Percentiles rank a stretch among this genome's conserved stretches.
These are phyloP conservation scores for Vicia sativa DNA, from an alignment of 306 rosid species.

Conservation along the genomic window DNA sequence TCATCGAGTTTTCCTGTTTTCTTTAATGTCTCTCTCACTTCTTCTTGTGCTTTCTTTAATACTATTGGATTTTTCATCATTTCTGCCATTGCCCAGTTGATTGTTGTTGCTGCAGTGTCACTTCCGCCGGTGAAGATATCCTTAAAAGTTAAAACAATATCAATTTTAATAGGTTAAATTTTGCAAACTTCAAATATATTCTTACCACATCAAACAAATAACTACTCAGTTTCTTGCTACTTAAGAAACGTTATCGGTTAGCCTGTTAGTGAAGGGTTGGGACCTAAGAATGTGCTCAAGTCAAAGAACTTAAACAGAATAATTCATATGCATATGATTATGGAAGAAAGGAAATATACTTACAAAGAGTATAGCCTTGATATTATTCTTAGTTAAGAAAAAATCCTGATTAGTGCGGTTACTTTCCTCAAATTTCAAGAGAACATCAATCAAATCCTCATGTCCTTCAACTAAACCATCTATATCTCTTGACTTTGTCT, in stretches of 20 bases:
- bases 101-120: conserved; percentile 26
- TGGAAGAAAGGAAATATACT: neutral
- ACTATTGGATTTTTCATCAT: conserved; percentile 34
- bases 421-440: conserved; percentile 32
- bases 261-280: too few species aligned
- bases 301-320: neutral
- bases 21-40: conserved; percentile 10
- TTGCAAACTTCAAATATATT: neutral
- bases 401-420: neutral
- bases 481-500: neutral
- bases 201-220: neutral
- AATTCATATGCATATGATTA: neutral
- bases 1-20: conserved; percentile 26
- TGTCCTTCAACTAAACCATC: conserved; percentile 4
- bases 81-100: conserved; percentile 29
- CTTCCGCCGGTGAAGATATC: conserved; percentile 19
- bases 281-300: too few species aligned
- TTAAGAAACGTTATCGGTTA: too few species aligned
- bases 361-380: conserved; percentile 38
- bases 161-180: neutral
- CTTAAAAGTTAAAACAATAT: neutral
- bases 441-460: conserved; percentile 37
- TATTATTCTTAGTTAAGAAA: conserved; percentile 8
- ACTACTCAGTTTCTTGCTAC: neutral
- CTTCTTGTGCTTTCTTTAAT: conserved; percentile 41